Evolutionary conservation across 2,329 filamentous ascomycete genomes (phyloP).

Genomic region (Grosmannia penicillata): DNA sequence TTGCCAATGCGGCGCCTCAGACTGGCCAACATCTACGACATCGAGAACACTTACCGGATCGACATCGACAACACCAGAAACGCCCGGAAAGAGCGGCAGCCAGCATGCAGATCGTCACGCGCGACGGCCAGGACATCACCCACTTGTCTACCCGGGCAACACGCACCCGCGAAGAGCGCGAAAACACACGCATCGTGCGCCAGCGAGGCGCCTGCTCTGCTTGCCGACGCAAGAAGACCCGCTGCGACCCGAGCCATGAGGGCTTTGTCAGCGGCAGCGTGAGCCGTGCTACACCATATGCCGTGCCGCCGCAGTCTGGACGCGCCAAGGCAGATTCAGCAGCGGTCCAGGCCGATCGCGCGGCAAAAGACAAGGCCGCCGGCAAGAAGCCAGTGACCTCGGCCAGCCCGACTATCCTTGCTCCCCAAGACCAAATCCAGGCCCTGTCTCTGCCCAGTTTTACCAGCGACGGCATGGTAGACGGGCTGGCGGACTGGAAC

Average conservation of each 20-base stretch:
- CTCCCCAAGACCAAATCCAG: background rate
- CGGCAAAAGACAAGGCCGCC: constrained; percentile 4
- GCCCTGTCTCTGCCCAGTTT: background rate
- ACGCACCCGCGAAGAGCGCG: constrained; percentile 54
- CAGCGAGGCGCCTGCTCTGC: constrained; percentile 53
- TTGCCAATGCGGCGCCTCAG: no score
- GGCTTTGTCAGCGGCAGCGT: background rate
- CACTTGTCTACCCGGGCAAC: constrained; percentile 45
- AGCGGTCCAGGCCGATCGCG: constrained; percentile 4
- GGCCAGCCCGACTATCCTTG: constrained; percentile 1
- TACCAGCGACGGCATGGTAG: no score
- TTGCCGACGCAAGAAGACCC: constrained; percentile 48
- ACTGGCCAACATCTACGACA: background rate
- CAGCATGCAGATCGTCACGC: constrained; percentile 52
- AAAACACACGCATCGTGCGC: constrained; percentile 51
- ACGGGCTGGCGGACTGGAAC: constrained; percentile 2
- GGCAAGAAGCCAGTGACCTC: constrained; percentile 6
- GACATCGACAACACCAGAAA: background rate
- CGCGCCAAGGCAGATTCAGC: constrained; percentile 5
- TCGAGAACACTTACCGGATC: background rate
- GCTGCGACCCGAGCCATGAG: constrained; percentile 45
- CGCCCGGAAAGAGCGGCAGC: background rate
- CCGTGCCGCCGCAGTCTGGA: constrained; percentile 3
- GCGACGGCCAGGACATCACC: constrained; percentile 47
- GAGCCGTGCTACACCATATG: constrained; percentile 6